Conservation (phyloP, 192 early-diverging fungal genomes). For the Coemansia sp. region DNA sequence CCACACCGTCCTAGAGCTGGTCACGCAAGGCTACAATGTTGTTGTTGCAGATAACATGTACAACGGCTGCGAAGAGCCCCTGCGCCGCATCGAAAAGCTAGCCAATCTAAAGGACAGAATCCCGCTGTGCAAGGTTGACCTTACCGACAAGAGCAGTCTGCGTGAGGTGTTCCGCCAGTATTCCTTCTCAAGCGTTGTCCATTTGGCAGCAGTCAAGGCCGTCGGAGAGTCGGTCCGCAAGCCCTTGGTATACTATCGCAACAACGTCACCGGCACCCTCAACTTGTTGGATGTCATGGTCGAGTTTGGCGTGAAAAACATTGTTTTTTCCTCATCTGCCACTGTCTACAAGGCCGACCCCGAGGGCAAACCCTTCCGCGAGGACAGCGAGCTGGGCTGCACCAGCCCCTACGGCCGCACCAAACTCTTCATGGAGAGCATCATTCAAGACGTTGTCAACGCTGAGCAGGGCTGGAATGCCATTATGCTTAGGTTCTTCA, state of each 20-base stretch:
- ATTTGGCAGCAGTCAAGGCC: conserved; percentile 85
- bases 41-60: conserved; percentile 90
- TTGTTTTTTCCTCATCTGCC: conserved; percentile 93
- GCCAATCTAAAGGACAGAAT: conserved; percentile 49
- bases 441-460: conserved; percentile 68
- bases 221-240: conserved; percentile 76
- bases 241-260: conserved; percentile 88
- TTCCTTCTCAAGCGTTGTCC: conserved; percentile 66
- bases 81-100: conserved; percentile 64
- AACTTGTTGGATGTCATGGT: conserved; percentile 81
- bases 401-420: conserved; percentile 93
- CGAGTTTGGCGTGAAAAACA: conserved; percentile 72
- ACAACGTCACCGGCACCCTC: conserved; percentile 88
- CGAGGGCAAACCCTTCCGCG: conserved; percentile 51
- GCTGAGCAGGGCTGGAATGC: conserved; percentile 63
- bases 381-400: conserved; percentile 65
- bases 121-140: conserved; percentile 74
- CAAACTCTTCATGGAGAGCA: conserved; percentile 88
- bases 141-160: conserved; percentile 64
- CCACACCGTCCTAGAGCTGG: conserved; percentile 83
- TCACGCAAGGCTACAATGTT: conserved; percentile 70
- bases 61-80: conserved; percentile 72
- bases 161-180: conserved; percentile 69
- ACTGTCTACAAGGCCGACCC: conserved; percentile 75
- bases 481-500: conserved; percentile 82